A percentile compares a stretch with the other conserved stretches of the same genome.
These are phyloP conservation scores for Pythium vanterpoolii DNA, from an alignment of 352 stramenopile species.

Conservation along the genomic window DNA sequence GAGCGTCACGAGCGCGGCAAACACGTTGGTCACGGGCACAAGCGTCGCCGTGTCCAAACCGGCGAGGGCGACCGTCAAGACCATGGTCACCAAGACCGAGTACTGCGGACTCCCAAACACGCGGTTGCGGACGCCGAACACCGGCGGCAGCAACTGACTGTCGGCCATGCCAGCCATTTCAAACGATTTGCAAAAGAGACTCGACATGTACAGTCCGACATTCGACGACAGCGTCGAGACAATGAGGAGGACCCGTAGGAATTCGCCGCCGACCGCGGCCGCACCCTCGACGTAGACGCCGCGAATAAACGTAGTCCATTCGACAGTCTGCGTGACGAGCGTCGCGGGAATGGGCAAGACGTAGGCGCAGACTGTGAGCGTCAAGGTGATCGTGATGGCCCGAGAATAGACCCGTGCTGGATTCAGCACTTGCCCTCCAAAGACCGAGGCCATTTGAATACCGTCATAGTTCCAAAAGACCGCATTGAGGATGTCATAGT, in stretches of 20 bases:
- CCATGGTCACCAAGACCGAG: slow-evolving; percentile 14
- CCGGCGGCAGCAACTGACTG: slow-evolving; percentile 62
- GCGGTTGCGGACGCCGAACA: slow-evolving; percentile 48
- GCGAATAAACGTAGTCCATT: slow-evolving; percentile 6
- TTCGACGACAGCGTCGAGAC: slow-evolving; percentile 69
- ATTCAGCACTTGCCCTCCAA: slow-evolving; percentile 80
- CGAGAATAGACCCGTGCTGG: slow-evolving; percentile 58
- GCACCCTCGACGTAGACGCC: slow-evolving; percentile 12
- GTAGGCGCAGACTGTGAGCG: slow-evolving; percentile 61
- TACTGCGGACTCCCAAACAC: slow-evolving; percentile 25
- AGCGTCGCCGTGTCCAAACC: slow-evolving; percentile 41
- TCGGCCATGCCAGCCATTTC: slow-evolving; percentile 78
- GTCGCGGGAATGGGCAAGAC: slow-evolving; percentile 77
- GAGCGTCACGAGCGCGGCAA: slow-evolving; percentile 64
- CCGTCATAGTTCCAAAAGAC: slow-evolving; percentile 93
- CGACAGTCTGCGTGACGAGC: slow-evolving; percentile 29
- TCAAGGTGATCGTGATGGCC: slow-evolving; percentile 64
- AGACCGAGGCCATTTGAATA: slow-evolving; percentile 76
- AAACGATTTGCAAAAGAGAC: slow-evolving; percentile 83
- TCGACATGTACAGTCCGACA: slow-evolving; percentile 82
- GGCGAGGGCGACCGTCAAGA: slow-evolving; percentile 16
- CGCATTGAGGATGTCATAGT: slow-evolving; percentile 79
- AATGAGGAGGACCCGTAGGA: slow-evolving; percentile 50
- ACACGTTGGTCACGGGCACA: slow-evolving; percentile 79
- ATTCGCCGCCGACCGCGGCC: background rate